Evolutionary conservation across 768 basidiomycete species (phyloP).

Genomic region (Gautieria morchelliformis): DNA sequence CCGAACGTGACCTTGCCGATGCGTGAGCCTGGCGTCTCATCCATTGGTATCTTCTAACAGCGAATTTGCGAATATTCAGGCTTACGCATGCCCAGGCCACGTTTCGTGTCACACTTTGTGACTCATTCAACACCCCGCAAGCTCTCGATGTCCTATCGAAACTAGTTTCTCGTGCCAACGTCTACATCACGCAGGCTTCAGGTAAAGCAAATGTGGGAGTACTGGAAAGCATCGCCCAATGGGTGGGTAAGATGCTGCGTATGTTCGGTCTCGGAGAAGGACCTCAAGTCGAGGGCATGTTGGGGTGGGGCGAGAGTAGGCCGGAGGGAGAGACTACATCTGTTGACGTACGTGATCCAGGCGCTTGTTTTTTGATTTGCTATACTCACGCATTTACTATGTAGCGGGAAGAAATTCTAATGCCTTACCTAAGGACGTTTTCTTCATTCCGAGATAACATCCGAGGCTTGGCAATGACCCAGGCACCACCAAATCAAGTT

Average conservation of each 20-base stretch:
- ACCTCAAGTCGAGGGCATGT: constrained; percentile 35
- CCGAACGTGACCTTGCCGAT: constrained; percentile 59
- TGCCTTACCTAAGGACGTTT: constrained; percentile 80
- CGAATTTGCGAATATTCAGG: background rate
- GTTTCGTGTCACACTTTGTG: constrained; percentile 83
- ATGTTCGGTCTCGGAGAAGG: constrained; percentile 77
- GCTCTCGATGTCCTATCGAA: constrained; percentile 72
- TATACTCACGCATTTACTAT: background rate
- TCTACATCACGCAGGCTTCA: constrained; percentile 61
- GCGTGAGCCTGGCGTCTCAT: constrained; percentile 33
- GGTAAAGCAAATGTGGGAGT: constrained; percentile 51
- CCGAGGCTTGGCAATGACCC: constrained; percentile 69
- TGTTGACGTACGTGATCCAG: constrained; percentile 23
- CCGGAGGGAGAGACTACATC: constrained; percentile 25
- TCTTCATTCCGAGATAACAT: constrained; percentile 90
- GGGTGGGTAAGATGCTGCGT: constrained; percentile 41
- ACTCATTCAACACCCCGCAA: constrained; percentile 92
- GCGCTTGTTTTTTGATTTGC: background rate
- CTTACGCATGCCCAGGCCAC: constrained; percentile 45
- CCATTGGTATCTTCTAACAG: constrained; percentile 7
- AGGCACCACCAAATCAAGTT: constrained; percentile 66
- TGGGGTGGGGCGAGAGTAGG: constrained; percentile 79
- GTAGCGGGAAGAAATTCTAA: constrained; percentile 75
- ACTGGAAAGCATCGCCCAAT: constrained; percentile 42
- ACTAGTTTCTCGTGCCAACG: constrained; percentile 75